A percentile compares a stretch with the other conserved stretches of the same genome.
Evolutionary conservation across 257 asterid species (phyloP).

Genomic region (Solanum pimpinellifolium): DNA sequence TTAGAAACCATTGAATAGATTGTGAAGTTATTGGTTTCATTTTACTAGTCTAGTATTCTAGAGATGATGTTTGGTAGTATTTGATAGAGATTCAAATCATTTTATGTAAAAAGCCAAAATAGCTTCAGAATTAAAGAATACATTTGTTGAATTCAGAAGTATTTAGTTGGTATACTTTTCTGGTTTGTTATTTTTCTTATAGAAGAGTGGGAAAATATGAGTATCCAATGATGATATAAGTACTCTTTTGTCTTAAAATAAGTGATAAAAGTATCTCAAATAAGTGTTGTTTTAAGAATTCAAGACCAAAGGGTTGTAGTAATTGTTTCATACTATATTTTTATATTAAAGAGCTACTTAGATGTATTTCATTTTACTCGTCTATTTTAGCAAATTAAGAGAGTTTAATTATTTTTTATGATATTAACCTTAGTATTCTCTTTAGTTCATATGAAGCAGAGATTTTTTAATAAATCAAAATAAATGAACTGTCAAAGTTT

Average conservation of each 20-base stretch:
- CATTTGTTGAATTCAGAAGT: not conserved
- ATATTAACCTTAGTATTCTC: not conserved
- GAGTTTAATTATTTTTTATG: too few species aligned
- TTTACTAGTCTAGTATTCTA: not conserved
- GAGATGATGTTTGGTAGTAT: not conserved
- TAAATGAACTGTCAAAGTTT: not conserved
- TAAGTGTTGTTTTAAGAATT: not conserved
- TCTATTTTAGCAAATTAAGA: not conserved
- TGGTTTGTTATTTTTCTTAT: not conserved
- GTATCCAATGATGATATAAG: not conserved
- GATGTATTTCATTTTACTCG: not conserved
- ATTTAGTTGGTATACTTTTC: not conserved
- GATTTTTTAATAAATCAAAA: not conserved
- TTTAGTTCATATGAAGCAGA: not conserved
- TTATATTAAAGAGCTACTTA: too few species aligned
- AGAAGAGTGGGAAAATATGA: not conserved
- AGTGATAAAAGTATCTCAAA: not conserved
- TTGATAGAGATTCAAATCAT: not conserved
- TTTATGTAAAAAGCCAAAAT: not conserved
- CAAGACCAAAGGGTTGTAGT: not conserved
- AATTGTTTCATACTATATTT: not conserved
- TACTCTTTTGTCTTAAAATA: not conserved
- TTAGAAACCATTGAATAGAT: not conserved
- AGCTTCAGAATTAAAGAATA: not conserved
- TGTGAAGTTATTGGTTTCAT: not conserved